Percentiles rank a stretch among this genome's conserved stretches.
Conservation (phyloP, 1,284 basidiomycete genomes). For the Puccinia coronata region DNA sequence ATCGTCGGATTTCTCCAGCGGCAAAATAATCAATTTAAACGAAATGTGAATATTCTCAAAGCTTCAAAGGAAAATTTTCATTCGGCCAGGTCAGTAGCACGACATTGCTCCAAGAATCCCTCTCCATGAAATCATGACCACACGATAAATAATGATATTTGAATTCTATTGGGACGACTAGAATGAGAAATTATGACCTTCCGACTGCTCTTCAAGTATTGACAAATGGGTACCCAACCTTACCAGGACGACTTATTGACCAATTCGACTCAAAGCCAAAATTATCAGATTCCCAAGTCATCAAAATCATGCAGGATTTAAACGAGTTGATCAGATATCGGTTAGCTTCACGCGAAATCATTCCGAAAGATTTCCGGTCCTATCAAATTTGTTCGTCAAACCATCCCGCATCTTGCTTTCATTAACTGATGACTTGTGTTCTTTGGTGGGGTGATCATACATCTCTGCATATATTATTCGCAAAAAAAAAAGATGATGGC, state of each 20-base stretch:
- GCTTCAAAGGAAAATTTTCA: constrained; percentile 66
- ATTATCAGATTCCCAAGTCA: constrained; percentile 25
- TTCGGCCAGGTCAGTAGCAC: constrained; percentile 56
- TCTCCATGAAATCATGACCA: too few species aligned
- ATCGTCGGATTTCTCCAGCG: constrained; percentile 72
- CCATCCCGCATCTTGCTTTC: neutral
- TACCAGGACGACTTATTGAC: constrained; percentile 28
- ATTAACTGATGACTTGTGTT: constrained; percentile 3
- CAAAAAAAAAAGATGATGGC: constrained; percentile 24
- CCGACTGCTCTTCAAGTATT: constrained; percentile 46
- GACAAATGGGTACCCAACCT: constrained; percentile 45
- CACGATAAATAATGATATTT: neutral
- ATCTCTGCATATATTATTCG: neutral
- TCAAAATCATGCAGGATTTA: constrained; percentile 36
- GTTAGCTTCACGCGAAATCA: constrained; percentile 31
- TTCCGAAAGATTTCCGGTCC: constrained; percentile 43
- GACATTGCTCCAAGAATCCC: neutral
- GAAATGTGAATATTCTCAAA: constrained; percentile 68
- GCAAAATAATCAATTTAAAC: constrained; percentile 78
- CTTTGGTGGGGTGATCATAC: neutral
- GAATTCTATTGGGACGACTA: neutral
- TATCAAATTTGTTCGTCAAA: constrained; percentile 40
- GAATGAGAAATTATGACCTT: constrained; percentile 43
- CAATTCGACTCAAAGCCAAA: constrained; percentile 28
- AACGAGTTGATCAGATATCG: constrained; percentile 37